Conservation (phyloP, 306 rosid genomes). For the Trichosanthes cucumerina region DNA sequence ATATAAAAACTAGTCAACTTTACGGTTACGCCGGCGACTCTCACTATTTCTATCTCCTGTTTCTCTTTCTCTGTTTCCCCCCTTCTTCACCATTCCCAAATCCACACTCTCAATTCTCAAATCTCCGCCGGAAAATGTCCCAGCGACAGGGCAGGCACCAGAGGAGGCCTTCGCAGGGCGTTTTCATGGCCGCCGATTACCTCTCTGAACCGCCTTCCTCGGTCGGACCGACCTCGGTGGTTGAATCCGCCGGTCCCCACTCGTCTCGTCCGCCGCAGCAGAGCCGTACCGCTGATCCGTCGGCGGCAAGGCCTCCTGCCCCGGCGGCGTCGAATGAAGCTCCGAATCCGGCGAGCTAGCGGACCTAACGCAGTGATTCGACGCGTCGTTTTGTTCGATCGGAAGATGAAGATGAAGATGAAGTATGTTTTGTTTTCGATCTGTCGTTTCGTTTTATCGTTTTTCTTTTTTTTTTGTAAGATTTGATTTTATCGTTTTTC, state of each 20-base stretch:
- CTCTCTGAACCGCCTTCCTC: slow-evolving; percentile 5
- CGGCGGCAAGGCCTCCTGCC: background rate
- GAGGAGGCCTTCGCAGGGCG: slow-evolving; percentile 33
- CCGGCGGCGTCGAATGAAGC: background rate
- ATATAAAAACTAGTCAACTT: background rate
- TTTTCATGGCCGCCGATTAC: slow-evolving; percentile 17
- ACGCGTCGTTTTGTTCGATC: background rate
- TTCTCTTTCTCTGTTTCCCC: background rate
- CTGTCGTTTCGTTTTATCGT: background rate
- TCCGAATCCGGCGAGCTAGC: background rate
- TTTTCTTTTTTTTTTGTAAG: background rate
- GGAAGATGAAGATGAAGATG: background rate
- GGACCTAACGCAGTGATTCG: background rate
- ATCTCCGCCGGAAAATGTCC: slow-evolving; percentile 17
- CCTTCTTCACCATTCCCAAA: background rate
- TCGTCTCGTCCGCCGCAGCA: background rate
- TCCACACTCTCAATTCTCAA: background rate
- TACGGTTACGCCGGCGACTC: background rate
- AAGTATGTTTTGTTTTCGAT: background rate
- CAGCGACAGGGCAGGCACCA: slow-evolving; percentile 25
- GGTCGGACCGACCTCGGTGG: background rate
- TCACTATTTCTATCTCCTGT: background rate
- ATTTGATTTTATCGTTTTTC: background rate
- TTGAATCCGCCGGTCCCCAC: background rate
- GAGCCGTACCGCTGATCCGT: background rate